Evolutionary conservation across 768 basidiomycete genomes (phyloP).

Genomic region (Postia placenta): DNA sequence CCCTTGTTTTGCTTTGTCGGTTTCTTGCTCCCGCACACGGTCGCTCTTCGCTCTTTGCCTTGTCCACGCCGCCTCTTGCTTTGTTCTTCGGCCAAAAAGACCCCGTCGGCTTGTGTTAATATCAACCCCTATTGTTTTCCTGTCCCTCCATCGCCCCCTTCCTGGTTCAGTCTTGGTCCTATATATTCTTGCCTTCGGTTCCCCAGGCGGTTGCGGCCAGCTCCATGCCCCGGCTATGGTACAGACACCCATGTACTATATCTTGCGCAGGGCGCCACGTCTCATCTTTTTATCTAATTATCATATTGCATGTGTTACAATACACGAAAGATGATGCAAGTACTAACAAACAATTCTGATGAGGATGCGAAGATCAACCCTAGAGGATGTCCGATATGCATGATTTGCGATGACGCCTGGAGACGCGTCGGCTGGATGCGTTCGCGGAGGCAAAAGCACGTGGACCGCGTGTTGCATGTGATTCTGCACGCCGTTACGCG

Average conservation of each 20-base stretch:
- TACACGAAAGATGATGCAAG: too few relatives aligned
- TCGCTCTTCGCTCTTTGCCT: neutral
- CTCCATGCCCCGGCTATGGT: constrained; percentile 8
- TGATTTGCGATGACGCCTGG: too few relatives aligned
- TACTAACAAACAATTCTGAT: too few relatives aligned
- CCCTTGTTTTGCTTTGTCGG: neutral
- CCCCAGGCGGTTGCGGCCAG: constrained; percentile 7
- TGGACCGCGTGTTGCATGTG: too few relatives aligned
- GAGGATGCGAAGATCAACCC: too few relatives aligned
- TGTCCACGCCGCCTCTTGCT: neutral
- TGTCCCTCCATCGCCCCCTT: neutral
- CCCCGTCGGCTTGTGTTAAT: constrained; percentile 3
- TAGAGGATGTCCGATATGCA: too few relatives aligned
- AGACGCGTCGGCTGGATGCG: too few relatives aligned
- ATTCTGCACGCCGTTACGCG: too few relatives aligned
- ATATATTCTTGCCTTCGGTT: constrained; percentile 1
- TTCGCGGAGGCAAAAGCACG: too few relatives aligned
- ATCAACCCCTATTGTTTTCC: neutral
- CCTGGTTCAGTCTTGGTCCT: neutral
- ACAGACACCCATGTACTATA: constrained; percentile 12
- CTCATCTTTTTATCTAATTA: constrained; percentile 12
- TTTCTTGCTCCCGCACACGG: neutral
- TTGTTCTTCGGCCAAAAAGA: neutral
- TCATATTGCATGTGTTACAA: too few relatives aligned
- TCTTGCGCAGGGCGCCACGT: constrained; percentile 13